Evolutionary conservation across 805 yeast genomes (phyloP).

Genomic region (Saturnispora sanitii): DNA sequence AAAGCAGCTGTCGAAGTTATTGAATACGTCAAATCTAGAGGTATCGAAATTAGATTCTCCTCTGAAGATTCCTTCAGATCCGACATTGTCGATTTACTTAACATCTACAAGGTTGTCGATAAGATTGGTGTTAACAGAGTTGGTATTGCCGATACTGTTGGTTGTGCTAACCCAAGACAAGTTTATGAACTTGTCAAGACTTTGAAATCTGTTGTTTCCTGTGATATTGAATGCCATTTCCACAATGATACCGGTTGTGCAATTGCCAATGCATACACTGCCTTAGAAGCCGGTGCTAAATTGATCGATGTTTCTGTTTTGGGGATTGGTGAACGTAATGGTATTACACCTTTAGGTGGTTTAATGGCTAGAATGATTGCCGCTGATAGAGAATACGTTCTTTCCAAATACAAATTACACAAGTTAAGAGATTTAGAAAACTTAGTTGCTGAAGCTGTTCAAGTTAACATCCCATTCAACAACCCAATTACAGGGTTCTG

Average conservation of each 20-base stretch:
- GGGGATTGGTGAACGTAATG: constrained; percentile 98
- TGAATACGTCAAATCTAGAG: constrained; percentile 93
- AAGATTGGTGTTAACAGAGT: constrained; percentile 97
- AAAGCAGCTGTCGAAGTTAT: constrained; percentile 93
- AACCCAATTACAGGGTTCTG: constrained; percentile 99
- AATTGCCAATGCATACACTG: constrained; percentile 96
- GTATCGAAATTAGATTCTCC: constrained; percentile 92
- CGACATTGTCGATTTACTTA: constrained; percentile 87
- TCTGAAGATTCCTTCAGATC: constrained; percentile 97
- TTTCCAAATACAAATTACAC: constrained; percentile 89
- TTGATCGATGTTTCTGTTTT: constrained; percentile 90
- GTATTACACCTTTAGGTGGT: constrained; percentile 96
- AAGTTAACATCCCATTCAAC: constrained; percentile 94
- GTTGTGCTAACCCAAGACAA: constrained; percentile 98
- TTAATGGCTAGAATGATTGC: constrained; percentile 99
- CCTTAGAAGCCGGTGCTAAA: constrained; percentile 94
- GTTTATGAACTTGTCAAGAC: constrained; percentile 95
- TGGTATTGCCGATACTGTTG: constrained; percentile 98
- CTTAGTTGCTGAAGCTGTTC: constrained; percentile 94
- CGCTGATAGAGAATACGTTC: constrained; percentile 92
- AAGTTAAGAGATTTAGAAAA: constrained; percentile 93
- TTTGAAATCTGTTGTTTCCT: constrained; percentile 81
- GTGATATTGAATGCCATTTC: constrained; percentile 98
- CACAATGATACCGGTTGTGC: constrained; percentile 99
- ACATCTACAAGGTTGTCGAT: constrained; percentile 93